Evolutionary conservation across 768 basidiomycete genomes (phyloP).

Genomic region (Dioszegia aurantiaca): DNA sequence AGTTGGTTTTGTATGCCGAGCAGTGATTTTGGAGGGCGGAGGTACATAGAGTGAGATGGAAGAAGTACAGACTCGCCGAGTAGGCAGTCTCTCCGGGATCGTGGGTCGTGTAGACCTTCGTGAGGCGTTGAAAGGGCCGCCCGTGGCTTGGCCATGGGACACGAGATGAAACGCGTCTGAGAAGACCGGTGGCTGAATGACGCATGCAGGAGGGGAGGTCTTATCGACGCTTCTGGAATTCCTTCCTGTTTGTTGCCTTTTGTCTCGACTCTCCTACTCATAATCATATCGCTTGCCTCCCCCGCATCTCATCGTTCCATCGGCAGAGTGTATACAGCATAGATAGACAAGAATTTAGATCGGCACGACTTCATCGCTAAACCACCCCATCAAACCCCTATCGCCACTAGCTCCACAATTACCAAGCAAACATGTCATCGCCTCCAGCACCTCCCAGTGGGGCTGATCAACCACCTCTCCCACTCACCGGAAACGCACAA

Average conservation of each 20-base stretch:
- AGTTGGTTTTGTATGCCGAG: slow-evolving; percentile 51
- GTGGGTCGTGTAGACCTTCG: too few species aligned
- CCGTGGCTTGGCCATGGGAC: neutral
- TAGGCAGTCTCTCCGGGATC: too few species aligned
- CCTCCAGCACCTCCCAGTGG: neutral
- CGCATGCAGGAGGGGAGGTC: neutral
- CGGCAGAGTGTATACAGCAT: too few species aligned
- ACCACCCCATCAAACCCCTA: too few species aligned
- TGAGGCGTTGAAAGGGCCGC: neutral
- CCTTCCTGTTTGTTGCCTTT: too few species aligned
- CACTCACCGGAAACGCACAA: neutral
- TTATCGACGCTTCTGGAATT: too few species aligned
- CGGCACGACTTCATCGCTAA: too few species aligned
- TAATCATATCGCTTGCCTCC: too few species aligned
- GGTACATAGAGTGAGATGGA: neutral
- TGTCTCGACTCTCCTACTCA: too few species aligned
- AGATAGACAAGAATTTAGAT: too few species aligned
- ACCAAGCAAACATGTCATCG: slow-evolving; percentile 11
- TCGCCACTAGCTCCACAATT: neutral
- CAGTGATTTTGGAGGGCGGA: slow-evolving; percentile 9
- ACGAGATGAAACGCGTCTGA: neutral
- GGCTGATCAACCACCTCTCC: neutral
- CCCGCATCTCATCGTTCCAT: too few species aligned
- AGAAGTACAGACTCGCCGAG: too few species aligned
- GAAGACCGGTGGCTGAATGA: neutral